Base-by-base conservation (phyloP, 2,329 filamentous ascomycete species). In the Rhexocercosporidium sp. region DNA sequence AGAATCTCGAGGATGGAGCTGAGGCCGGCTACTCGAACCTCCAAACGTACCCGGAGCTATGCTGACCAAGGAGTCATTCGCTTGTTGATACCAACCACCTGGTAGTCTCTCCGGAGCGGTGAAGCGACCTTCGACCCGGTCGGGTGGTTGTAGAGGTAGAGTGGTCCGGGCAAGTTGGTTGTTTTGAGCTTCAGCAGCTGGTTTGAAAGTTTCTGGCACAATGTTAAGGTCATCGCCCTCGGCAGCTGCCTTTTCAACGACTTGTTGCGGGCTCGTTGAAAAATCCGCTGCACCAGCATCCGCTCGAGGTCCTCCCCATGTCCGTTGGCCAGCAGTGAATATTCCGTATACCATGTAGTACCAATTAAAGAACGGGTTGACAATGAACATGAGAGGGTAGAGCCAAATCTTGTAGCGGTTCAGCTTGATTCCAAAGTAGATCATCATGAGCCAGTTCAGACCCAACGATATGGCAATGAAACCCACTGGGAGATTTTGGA, bases 281-380 rank as follows among this genome's bases (percentile, higher is more conserved):
- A 85, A 82, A 77, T 96, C 91, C 3, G 94, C 94, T 47, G 89
- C 85, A 34, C 92, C 93, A 0, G 94, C 94, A 79, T 98, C 95
- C 1, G 93, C 94, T 75, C 95, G 88, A 12, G 95, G 96, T 0
- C 95, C 95, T 72, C 95, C 95, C 95, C 96, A 99, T 1, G 95
- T 98, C 71, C 95, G 87, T 78, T 97, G 93, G 22, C 94, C 94
- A 34, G 94, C 62, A 5, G 62, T 68, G 39, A 73, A 75, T 12
- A 73, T 74, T n/a, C 72, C 73, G 53, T 75, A 74, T 4, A 71
- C 71, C 92, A 97, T 97, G 82, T 98, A 98, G 66, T 93, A 87
- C 95, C 95, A 98, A 80, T 98, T 98, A 85, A 97, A 94, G 77
- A 98, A 96, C 0, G 96, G 95, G 76, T 97, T 98, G 70, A 97